A percentile compares a stretch with the other conserved stretches of the same genome.
phyloP scores from a whole-genome alignment of 2,329 filamentous ascomycete species.

The Apiospora aurea region DNA sequence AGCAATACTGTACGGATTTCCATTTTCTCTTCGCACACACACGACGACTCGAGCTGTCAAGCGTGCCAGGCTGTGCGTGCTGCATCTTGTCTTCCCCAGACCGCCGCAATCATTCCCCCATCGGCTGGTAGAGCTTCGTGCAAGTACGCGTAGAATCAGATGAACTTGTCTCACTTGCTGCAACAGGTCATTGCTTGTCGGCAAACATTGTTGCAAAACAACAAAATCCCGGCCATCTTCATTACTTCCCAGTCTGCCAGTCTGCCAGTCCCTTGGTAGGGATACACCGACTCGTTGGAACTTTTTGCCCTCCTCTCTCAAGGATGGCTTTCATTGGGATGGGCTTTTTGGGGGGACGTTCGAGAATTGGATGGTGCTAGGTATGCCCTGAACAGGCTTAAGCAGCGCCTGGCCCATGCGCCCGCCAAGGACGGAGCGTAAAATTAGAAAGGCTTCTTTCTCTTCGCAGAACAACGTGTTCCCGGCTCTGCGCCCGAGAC shows the following conservation, averaged over 20 bases:
- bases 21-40: background rate
- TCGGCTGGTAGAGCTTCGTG: background rate
- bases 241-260: no score
- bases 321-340: background rate
- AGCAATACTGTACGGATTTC: background rate
- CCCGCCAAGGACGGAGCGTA: background rate
- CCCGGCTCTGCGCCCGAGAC: background rate
- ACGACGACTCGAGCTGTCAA: background rate
- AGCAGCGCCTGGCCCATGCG: background rate
- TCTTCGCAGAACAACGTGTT: background rate
- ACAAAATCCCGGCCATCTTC: background rate
- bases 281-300: background rate
- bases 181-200: background rate
- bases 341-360: background rate
- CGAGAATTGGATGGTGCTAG: background rate
- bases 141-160: background rate
- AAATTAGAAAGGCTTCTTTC: constrained; percentile 18
- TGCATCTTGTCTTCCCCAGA: background rate
- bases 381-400: constrained; percentile 10
- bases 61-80: background rate
- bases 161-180: background rate
- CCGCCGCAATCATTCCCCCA: background rate
- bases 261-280: background rate
- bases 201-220: constrained; percentile 5
- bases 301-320: background rate